phyloP scores from a whole-genome alignment of 176 grass and related monocot genomes.

The Dendrocalamus sinicus region DNA sequence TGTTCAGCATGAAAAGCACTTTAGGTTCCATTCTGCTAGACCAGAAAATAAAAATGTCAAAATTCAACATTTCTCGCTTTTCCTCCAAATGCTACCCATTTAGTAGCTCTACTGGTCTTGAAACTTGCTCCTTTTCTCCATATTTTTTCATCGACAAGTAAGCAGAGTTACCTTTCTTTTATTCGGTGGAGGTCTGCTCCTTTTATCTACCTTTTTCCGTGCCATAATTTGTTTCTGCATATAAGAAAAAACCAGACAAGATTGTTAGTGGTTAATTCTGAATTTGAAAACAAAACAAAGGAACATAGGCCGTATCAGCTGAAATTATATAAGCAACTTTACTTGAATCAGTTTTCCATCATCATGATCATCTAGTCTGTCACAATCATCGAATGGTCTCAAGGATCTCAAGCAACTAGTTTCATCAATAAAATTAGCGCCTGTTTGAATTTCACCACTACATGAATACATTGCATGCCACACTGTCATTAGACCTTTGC shows the following conservation, averaged over 20 bases:
- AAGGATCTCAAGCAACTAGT: conserved; percentile 65
- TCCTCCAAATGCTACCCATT: conserved; percentile 12
- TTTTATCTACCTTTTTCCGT: conserved; percentile 65
- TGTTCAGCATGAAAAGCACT: not conserved
- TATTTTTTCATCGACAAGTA: conserved; percentile 2
- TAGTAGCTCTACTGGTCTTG: conserved; percentile 18
- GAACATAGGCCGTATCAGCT: conserved; percentile 19
- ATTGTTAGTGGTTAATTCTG: conserved; percentile 25
- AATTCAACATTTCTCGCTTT: not conserved
- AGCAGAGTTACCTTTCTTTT: conserved; percentile 71
- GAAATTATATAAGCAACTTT: conserved; percentile 45
- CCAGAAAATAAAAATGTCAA: not conserved
- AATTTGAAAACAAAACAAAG: conserved; percentile 16
- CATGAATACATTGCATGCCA: conserved; percentile 81
- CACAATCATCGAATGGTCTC: conserved; percentile 52
- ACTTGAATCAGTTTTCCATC: conserved; percentile 50
- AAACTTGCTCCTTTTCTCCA: not conserved
- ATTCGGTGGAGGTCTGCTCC: conserved; percentile 41
- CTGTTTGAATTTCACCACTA: conserved; percentile 53
- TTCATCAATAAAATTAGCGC: conserved; percentile 60
- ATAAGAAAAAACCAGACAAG: conserved; percentile 31
- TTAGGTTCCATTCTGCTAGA: not conserved
- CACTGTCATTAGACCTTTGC: conserved; percentile 99
- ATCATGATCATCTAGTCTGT: conserved; percentile 25
- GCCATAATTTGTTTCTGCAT: conserved; percentile 59